Evolutionary conservation across 306 rosid genomes (phyloP).

Genomic region (Inga laurina): DNA sequence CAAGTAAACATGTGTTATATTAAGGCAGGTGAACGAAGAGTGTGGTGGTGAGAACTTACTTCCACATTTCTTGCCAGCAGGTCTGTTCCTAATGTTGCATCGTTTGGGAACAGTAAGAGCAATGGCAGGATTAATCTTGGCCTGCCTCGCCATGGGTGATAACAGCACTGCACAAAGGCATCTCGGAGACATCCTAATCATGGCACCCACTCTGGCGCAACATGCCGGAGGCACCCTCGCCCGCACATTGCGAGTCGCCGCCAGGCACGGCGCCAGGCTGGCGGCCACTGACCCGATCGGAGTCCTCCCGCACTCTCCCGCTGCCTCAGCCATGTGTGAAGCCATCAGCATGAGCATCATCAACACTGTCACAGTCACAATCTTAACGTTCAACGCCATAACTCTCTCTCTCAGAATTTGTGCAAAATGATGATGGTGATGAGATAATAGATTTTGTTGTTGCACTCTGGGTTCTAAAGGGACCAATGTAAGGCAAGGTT

Average conservation of each 20-base stretch:
- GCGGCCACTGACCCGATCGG: slow-evolving; percentile 80
- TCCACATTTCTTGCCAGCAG: slow-evolving; percentile 88
- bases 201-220: slow-evolving; percentile 63
- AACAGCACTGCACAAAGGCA: slow-evolving; percentile 84
- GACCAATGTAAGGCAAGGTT: not conserved
- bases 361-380: not conserved
- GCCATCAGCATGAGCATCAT: slow-evolving; percentile 24
- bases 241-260: slow-evolving; percentile 50
- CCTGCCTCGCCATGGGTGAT: slow-evolving; percentile 83
- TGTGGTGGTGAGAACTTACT: slow-evolving; percentile 44
- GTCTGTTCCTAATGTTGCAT: slow-evolving; percentile 83
- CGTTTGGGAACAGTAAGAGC: slow-evolving; percentile 85
- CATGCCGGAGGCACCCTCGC: slow-evolving; percentile 69
- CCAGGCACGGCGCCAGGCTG: slow-evolving; percentile 74
- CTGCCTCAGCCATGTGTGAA: slow-evolving; percentile 47
- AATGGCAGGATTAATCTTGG: slow-evolving; percentile 66
- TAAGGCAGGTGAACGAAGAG: no score
- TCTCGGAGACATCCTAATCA: slow-evolving; percentile 61
- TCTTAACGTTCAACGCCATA: slow-evolving; percentile 15
- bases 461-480: slow-evolving; percentile 25
- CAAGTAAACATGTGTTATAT: no score
- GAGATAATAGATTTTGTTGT: not conserved
- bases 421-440: not conserved
- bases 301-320: slow-evolving; percentile 81
- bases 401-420: not conserved